A percentile compares a stretch with the other conserved stretches of the same genome.
Evolutionary conservation across 164 flowering plant genomes (phyloP).

Genomic region (Magnolia officinalis): DNA sequence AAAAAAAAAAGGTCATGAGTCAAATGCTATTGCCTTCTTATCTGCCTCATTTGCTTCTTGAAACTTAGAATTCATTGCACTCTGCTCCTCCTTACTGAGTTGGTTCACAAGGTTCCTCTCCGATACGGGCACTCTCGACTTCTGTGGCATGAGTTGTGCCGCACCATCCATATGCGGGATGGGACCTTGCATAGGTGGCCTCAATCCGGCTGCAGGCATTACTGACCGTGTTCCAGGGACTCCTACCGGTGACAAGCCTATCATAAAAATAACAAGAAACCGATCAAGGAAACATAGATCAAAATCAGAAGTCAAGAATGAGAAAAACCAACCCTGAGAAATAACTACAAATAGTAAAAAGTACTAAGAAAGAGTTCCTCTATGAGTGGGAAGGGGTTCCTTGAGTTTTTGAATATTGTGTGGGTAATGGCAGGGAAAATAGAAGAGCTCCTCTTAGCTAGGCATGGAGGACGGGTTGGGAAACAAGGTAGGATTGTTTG

Average conservation of each 20-base stretch:
- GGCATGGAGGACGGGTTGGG: too few relatives aligned
- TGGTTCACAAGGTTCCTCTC: slow-evolving; percentile 85
- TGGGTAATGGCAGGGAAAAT: too few relatives aligned
- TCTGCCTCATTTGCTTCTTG: slow-evolving; percentile 77
- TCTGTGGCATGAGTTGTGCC: slow-evolving; percentile 44
- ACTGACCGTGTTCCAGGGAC: slow-evolving; percentile 42
- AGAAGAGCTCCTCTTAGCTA: too few relatives aligned
- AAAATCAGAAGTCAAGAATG: neutral
- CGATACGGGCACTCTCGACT: slow-evolving; percentile 68
- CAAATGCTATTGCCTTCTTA: slow-evolving; percentile 47
- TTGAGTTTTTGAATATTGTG: too few relatives aligned
- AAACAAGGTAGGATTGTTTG: too few relatives aligned
- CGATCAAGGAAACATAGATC: neutral
- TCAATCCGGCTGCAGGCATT: slow-evolving; percentile 36
- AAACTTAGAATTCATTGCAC: slow-evolving; percentile 61
- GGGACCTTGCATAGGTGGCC: slow-evolving; percentile 45
- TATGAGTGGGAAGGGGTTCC: too few relatives aligned
- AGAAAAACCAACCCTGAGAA: neutral
- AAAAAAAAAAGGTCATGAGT: neutral
- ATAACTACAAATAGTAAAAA: too few relatives aligned
- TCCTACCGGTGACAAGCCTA: slow-evolving; percentile 57
- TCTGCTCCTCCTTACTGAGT: slow-evolving; percentile 82
- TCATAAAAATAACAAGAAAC: slow-evolving; percentile 1
- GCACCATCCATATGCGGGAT: slow-evolving; percentile 34
- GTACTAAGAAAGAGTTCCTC: too few relatives aligned